Evolutionary conservation across 148 eudicot genomes (phyloP).

Genomic region (Talinum fruticosum): DNA sequence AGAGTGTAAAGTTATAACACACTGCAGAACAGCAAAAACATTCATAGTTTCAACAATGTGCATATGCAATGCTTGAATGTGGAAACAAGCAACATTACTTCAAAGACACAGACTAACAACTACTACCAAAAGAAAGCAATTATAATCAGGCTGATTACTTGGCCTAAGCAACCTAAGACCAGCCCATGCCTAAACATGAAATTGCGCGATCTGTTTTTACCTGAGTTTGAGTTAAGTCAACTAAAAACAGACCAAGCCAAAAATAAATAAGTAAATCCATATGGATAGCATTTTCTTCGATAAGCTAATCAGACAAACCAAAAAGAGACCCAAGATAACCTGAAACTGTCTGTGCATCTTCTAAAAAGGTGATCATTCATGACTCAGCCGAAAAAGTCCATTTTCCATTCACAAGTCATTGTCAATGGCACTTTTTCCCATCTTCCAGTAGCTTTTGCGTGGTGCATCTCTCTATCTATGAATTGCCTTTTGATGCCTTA

Average conservation of each 20-base stretch:
- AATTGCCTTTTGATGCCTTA: background rate
- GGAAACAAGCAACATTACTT: background rate
- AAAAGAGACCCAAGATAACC: background rate
- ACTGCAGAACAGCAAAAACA: background rate
- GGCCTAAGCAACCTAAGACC: background rate
- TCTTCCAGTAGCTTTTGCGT: too few species aligned
- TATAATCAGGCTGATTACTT: background rate
- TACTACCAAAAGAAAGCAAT: background rate
- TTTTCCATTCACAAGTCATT: background rate
- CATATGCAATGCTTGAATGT: background rate
- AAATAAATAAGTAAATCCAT: too few species aligned
- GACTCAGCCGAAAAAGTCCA: background rate
- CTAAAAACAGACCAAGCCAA: background rate
- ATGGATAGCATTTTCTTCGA: background rate
- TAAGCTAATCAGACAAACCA: too few species aligned
- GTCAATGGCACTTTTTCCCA: background rate
- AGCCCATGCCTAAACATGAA: background rate
- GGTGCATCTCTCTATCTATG: too few species aligned
- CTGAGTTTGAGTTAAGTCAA: background rate
- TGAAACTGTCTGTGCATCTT: background rate
- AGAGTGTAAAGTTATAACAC: constrained; percentile 11
- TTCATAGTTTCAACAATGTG: background rate
- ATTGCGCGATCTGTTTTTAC: background rate
- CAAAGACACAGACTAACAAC: background rate
- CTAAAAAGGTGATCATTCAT: background rate